Evolutionary conservation across 2,329 filamentous ascomycete genomes (phyloP), one percentile per base, ranked within the genome.

Genomic region (Colletotrichum salicis): DNA sequence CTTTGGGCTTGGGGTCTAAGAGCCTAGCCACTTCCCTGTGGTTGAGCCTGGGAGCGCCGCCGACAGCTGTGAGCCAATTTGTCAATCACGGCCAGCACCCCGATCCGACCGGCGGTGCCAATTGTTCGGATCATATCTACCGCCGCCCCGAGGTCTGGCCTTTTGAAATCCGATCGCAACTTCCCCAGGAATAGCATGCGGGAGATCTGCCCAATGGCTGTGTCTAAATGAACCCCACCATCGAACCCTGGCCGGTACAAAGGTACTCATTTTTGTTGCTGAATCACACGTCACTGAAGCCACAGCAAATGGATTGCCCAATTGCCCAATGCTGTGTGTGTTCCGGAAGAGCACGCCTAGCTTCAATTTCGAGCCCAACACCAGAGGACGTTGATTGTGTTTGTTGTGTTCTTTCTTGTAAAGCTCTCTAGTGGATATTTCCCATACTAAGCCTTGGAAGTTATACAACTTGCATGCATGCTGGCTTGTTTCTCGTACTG

Each of bases 191-290:
- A 68, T 58, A 27, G 51, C 55, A 54, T 24, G 48, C 54, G 55
- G 59, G 66, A 72, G 70, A 72, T 72, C 65, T 45, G 56, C 24
- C 70, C 70, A 72, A 72, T 72, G 35, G 51, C 29, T 15, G 54
- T 22, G 35, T 22, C n/a, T 13, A 6, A 35, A 48, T 11, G 10
- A 24, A 64, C 27, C 57, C 69, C 70, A 64, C 59, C 35, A 48
- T 33, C 15, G 12, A 11, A 59, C 35, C 48, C 33, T 24, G 31
- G 61, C 37, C 19, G 56, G 37, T 52, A 70, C 67, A 48, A 27
- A 52, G 35, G 45, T 54, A 56, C 64, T 27, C 45, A 5, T 35
- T 31, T 64, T 27, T 13, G 45, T 41, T 51, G 35, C 35, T 67
- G 24, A 19, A 59, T 68, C 64, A 33, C 59, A 64, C 65, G 59